Conservation (phyloP, 108 stramenopile genomes). For the Epipyxis sp. region DNA sequence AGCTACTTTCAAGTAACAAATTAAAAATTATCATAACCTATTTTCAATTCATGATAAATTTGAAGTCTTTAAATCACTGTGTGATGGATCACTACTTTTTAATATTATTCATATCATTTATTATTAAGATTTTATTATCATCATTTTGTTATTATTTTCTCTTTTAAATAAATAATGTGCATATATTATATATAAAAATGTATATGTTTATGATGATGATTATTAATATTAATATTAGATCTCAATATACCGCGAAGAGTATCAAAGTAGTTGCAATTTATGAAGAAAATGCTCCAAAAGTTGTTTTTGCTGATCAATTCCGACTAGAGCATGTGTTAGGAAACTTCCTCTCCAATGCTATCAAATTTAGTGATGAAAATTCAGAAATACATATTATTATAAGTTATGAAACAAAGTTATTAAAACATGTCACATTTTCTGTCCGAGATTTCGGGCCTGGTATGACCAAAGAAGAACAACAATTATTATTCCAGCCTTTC, state of each 20-base stretch:
- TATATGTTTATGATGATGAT: too few species aligned
- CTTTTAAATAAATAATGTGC: too few species aligned
- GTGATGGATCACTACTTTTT: too few species aligned
- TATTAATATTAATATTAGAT: background rate
- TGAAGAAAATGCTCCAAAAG: background rate
- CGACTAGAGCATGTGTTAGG: conserved; percentile 10
- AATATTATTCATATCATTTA: too few species aligned
- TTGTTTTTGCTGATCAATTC: conserved; percentile 11
- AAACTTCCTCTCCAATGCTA: conserved; percentile 8
- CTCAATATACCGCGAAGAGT: background rate
- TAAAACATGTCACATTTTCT: background rate
- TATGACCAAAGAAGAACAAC: conserved; percentile 23
- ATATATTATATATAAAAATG: too few species aligned
- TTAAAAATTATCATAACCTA: too few species aligned
- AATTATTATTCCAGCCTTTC: conserved; percentile 27
- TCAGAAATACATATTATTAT: background rate
- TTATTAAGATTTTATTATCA: too few species aligned
- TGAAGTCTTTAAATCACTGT: too few species aligned
- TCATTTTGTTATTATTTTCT: too few species aligned
- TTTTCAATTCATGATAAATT: too few species aligned
- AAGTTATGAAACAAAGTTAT: background rate
- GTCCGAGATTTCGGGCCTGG: conserved; percentile 1
- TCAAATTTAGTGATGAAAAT: conserved; percentile 4
- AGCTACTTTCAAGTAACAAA: background rate
- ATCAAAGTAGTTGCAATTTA: background rate